A percentile compares a stretch with the other conserved stretches of the same genome.
These are phyloP conservation scores for Jamesozyma rosinii DNA, from an alignment of 805 yeast genomes.

Conservation along the genomic window DNA sequence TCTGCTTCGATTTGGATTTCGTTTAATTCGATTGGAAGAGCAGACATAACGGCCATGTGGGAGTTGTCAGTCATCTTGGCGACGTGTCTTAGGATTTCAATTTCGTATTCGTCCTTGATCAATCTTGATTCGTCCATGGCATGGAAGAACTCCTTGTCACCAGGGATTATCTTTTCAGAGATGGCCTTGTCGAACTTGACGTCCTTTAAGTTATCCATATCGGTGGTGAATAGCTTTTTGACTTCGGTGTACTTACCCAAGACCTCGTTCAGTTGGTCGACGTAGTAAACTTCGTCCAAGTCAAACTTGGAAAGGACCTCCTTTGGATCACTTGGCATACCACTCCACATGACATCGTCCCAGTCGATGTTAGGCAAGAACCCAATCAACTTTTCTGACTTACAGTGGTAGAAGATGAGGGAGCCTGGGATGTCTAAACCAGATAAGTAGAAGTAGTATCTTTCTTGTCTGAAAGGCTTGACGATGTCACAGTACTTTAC, in stretches of 20 bases:
- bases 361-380: slow-evolving; percentile 76
- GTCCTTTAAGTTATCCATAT: slow-evolving; percentile 39
- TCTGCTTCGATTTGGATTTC: slow-evolving; percentile 95
- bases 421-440: slow-evolving; percentile 80
- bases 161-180: slow-evolving; percentile 29
- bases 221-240: slow-evolving; percentile 40
- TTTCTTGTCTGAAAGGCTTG: slow-evolving; percentile 73
- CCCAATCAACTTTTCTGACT: slow-evolving; percentile 48
- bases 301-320: slow-evolving; percentile 61
- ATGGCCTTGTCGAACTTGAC: neutral
- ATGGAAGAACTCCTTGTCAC: slow-evolving; percentile 44
- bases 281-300: slow-evolving; percentile 71
- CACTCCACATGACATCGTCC: slow-evolving; percentile 96
- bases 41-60: slow-evolving; percentile 87
- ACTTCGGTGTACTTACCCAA: slow-evolving; percentile 26
- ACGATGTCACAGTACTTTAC: slow-evolving; percentile 74
- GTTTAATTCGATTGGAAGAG: slow-evolving; percentile 73
- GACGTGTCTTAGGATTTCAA: slow-evolving; percentile 69
- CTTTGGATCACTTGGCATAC: slow-evolving; percentile 62
- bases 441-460: slow-evolving; percentile 79
- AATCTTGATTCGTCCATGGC: slow-evolving; percentile 84
- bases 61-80: slow-evolving; percentile 78
- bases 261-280: slow-evolving; percentile 37
- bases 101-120: slow-evolving; percentile 76
- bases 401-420: slow-evolving; percentile 50